Evolutionary conservation across 352 stramenopile species (phyloP).

Genomic region (Pythium phragmitis): DNA sequence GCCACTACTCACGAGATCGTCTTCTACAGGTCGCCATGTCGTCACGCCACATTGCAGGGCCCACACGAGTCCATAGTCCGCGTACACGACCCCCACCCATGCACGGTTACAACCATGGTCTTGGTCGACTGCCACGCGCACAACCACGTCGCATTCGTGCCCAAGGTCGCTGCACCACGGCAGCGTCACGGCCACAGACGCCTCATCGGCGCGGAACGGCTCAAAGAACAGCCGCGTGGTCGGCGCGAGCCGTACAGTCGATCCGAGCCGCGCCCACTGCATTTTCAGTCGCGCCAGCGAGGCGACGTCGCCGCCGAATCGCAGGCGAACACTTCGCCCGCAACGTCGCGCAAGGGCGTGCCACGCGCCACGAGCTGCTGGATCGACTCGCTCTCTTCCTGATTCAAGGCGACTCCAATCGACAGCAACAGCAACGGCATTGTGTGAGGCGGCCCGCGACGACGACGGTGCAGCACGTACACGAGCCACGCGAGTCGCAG

Average conservation of each 20-base stretch:
- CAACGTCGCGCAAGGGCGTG: slow-evolving; percentile 5
- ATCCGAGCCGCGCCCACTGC: neutral
- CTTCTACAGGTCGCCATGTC: neutral
- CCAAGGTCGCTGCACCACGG: too few species aligned
- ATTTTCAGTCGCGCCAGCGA: neutral
- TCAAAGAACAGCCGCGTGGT: neutral
- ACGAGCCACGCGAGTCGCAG: slow-evolving; percentile 8
- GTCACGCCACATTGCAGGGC: neutral
- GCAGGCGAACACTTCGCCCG: neutral
- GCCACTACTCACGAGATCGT: too few species aligned
- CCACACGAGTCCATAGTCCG: slow-evolving; percentile 1
- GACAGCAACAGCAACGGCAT: neutral
- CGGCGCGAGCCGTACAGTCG: neutral
- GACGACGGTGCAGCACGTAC: neutral
- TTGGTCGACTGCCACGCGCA: neutral
- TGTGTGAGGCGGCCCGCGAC: neutral
- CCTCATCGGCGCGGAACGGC: neutral
- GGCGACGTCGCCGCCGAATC: neutral
- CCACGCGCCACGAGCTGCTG: neutral
- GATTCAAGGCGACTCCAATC: neutral
- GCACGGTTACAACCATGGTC: neutral
- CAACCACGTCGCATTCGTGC: neutral
- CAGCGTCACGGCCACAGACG: neutral
- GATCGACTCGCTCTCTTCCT: neutral
- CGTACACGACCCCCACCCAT: slow-evolving; percentile 6